These are phyloP conservation scores for Debaryomyces subglobosus DNA, from an alignment of 1,139 yeast genomes.

Conservation along the genomic window DNA sequence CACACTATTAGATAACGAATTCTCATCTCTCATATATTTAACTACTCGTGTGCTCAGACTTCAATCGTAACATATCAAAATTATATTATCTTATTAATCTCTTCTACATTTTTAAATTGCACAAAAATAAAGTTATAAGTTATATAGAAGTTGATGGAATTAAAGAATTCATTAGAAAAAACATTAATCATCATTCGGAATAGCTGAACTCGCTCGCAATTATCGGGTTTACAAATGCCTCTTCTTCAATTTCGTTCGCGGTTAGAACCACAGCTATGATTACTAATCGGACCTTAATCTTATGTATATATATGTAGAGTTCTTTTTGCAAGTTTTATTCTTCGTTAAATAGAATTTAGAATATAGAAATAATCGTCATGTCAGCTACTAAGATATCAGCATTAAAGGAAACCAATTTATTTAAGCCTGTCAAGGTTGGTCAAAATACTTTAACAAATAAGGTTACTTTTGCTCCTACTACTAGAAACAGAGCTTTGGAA, in stretches of 20 bases:
- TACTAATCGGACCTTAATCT: not conserved
- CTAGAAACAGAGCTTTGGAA: conserved; percentile 49
- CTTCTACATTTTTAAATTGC: too few relatives aligned
- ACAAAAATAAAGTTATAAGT: too few relatives aligned
- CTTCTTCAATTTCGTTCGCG: not conserved
- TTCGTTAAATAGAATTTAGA: not conserved
- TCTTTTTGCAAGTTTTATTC: not conserved
- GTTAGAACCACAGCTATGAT: not conserved
- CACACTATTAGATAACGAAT: too few relatives aligned
- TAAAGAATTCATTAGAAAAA: too few relatives aligned
- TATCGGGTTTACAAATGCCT: too few relatives aligned
- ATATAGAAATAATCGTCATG: not conserved
- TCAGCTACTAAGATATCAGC: not conserved
- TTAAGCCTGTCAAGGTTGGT: conserved; percentile 7
- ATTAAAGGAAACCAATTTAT: conserved; percentile 10
- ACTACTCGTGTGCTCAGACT: too few relatives aligned
- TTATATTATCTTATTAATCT: too few relatives aligned
- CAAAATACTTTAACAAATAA: conserved; percentile 38
- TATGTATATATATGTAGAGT: not conserved
- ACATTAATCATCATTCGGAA: too few relatives aligned
- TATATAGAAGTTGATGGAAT: too few relatives aligned
- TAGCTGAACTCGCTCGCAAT: too few relatives aligned
- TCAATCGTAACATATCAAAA: too few relatives aligned
- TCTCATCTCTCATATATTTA: too few relatives aligned
- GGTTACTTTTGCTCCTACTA: conserved; percentile 56